phyloP scores from a whole-genome alignment of 495 filamentous ascomycete genomes.

The Xylaria acuta region DNA sequence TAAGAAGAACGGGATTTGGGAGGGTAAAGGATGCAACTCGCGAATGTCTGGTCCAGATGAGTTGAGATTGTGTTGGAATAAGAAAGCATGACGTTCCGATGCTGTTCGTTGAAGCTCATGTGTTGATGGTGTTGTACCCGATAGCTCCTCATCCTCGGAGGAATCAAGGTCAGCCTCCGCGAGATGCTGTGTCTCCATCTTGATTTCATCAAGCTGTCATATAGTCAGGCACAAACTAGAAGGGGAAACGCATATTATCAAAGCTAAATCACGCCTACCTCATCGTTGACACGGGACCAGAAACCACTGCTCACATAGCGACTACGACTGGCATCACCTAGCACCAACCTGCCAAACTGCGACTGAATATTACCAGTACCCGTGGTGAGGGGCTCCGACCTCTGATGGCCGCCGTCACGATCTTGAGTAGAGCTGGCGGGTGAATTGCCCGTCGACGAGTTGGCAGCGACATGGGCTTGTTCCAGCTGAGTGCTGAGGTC shows the following conservation, averaged over 20 bases:
- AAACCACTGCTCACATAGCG: slow-evolving; percentile 60
- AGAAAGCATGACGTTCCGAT: slow-evolving; percentile 60
- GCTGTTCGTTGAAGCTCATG: slow-evolving; percentile 50
- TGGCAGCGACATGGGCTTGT: slow-evolving; percentile 40
- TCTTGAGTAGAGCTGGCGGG: slow-evolving; percentile 31
- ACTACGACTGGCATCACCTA: slow-evolving; percentile 48
- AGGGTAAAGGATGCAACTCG: slow-evolving; percentile 58
- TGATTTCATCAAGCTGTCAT: slow-evolving; percentile 51
- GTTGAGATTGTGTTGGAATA: slow-evolving; percentile 56
- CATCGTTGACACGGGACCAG: slow-evolving; percentile 60
- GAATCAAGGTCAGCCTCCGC: slow-evolving; percentile 42
- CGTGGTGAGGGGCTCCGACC: slow-evolving; percentile 16
- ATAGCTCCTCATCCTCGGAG: slow-evolving; percentile 50
- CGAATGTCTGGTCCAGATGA: slow-evolving; percentile 41
- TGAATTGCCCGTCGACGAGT: slow-evolving; percentile 28
- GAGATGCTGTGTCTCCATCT: slow-evolving; percentile 45
- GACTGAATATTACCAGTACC: slow-evolving; percentile 34
- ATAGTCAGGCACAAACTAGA: slow-evolving; percentile 29
- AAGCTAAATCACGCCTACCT: slow-evolving; percentile 45
- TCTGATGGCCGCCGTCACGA: slow-evolving; percentile 24
- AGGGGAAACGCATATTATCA: slow-evolving; percentile 14
- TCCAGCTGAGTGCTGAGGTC: slow-evolving; percentile 61
- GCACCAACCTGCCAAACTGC: slow-evolving; percentile 51
- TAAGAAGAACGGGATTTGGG: slow-evolving; percentile 59
- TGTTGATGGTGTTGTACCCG: slow-evolving; percentile 42